Evolutionary conservation across 441 rosid genomes (phyloP).

Genomic region (Metrosideros polymorpha): DNA sequence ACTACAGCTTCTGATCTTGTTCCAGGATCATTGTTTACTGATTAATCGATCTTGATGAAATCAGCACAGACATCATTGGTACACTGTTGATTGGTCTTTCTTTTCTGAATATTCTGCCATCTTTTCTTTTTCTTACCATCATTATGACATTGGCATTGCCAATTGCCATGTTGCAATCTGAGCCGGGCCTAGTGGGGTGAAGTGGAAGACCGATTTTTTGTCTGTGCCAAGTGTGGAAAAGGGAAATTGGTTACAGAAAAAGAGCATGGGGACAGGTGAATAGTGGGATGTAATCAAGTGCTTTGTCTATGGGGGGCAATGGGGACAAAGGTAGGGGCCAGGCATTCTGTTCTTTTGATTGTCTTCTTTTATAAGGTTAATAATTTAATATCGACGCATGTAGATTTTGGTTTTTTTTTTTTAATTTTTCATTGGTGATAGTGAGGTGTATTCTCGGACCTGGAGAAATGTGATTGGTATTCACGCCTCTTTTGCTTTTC

Average conservation of each 20-base stretch:
- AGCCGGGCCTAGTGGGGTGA: background rate
- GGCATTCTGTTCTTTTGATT: background rate
- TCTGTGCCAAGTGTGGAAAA: background rate
- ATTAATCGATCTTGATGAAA: background rate
- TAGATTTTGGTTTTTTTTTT: too few relatives aligned
- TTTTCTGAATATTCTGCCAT: background rate
- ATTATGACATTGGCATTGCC: background rate
- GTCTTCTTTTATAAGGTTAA: background rate
- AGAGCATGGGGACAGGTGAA: background rate
- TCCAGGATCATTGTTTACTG: background rate
- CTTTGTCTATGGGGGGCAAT: background rate
- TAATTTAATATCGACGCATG: background rate
- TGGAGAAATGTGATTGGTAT: background rate
- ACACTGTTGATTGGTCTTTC: background rate
- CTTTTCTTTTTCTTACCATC: background rate
- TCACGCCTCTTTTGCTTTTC: background rate
- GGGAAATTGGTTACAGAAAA: background rate
- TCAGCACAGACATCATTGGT: background rate
- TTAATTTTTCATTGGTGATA: background rate
- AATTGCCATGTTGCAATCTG: background rate
- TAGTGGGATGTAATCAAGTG: background rate
- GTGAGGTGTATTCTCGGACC: background rate
- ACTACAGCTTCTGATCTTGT: constrained; percentile 49
- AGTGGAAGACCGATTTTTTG: too few relatives aligned
- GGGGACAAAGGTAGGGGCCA: background rate